A percentile compares a stretch with the other conserved stretches of the same genome.
These are phyloP conservation scores for Triticum dicoccoides DNA, from an alignment of 176 grass and related monocot genomes.

Conservation along the genomic window DNA sequence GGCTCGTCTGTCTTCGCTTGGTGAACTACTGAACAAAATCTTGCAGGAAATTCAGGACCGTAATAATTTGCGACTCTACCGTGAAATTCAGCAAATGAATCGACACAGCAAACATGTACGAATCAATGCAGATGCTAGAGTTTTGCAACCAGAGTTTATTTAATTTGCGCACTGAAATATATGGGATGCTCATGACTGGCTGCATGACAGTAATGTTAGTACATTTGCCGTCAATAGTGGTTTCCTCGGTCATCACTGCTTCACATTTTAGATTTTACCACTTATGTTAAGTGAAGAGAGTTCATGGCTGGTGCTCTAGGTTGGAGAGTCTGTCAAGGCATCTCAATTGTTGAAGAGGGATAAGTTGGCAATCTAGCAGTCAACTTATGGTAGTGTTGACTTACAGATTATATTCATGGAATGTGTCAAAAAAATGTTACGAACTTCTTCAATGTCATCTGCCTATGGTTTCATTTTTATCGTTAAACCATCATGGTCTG, in stretches of 20 bases:
- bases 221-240: not conserved
- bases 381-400: no score
- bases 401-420: not conserved
- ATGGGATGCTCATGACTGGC: not conserved
- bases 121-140: not conserved
- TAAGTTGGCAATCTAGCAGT: no score
- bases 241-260: no score
- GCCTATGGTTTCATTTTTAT: not conserved
- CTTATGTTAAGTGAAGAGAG: no score
- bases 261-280: no score
- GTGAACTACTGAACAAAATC: constrained; percentile 39
- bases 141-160: not conserved
- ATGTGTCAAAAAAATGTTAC: not conserved
- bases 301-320: no score
- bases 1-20: constrained; percentile 34
- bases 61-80: constrained; percentile 20
- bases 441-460: not conserved
- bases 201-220: not conserved
- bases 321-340: no score
- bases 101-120: not conserved
- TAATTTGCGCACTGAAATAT: not conserved
- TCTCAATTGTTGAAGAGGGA: no score
- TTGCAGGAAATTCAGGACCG: constrained; percentile 26
- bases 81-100: not conserved
- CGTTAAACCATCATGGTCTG: not conserved